Base-by-base conservation (phyloP, 2,329 filamentous ascomycete genomes). In the Plenodomus tracheiphilus region DNA sequence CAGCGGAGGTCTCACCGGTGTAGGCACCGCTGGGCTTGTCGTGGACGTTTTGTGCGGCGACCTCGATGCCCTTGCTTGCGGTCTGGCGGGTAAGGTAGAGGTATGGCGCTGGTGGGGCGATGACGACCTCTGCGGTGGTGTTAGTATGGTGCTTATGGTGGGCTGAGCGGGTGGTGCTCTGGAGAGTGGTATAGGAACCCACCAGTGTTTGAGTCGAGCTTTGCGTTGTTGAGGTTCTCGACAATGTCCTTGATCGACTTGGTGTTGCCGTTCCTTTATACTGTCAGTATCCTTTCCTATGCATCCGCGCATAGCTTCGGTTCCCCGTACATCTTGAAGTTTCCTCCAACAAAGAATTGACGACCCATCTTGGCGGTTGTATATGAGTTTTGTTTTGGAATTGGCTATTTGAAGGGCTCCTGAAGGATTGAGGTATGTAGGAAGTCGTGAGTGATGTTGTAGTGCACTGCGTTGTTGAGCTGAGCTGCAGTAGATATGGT, bases 341-440 rank as follows among this genome's bases (percentile, higher is more conserved):
- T 99, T 74, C 92, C 92, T 77, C 92, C 92, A 76, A 96, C 89
- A 77, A 96, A 96, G 83, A 96, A 96, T 82, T 91, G 88, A 82
- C 91, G 91, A 84, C 87, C 83, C 91, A 96, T 96, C 70, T 71
- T 90, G 83, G 78, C 73, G 84, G 78, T 73, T 55, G 58, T 48
- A 17, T 58, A 15, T 39, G 40, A 21, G 35, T 21, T 44, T 47
- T 47, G 39, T 25, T 15, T 47, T 20, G 18, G 39, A 52, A 46
- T 49, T 21, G 37, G 36, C 16, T 40, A 46, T 21, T 43, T 40
- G 42, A 41, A 49, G 48, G 49, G 38, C 53, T 4, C 28, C 28
- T 4, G 8, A 10, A 25, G 28, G 28, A 11, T 32, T 32, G 28
- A 32, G 13, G 46, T 41, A 43, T 45, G 45, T 55, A 19, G 55